Base-by-base conservation (phyloP, 2,329 filamentous ascomycete genomes). In the Pyricularia sp. region DNA sequence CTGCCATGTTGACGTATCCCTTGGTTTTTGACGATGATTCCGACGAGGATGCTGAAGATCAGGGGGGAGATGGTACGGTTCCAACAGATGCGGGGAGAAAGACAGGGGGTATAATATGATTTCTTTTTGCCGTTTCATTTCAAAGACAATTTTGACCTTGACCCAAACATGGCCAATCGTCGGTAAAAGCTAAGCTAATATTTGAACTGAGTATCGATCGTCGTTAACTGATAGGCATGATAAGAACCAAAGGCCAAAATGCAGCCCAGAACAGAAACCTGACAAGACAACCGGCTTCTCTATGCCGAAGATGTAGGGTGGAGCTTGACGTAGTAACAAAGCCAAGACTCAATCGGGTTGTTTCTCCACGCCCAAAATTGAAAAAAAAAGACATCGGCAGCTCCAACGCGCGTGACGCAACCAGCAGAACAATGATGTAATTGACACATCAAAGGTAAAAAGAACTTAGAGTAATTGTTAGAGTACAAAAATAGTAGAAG, bases 1-100 rank as follows among this genome's bases (percentile, higher is more conserved):
- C 94, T 20, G 93, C 93, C 1, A 90, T 97, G 31, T 81, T 97
- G 71, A 97, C 94, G 14, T 99, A 94, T 77, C 94, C 95, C 0
- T 85, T 98, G 55, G 81, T 87, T 23, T 93, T 96, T 72, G 82
- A 96, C 64, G 92, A 97, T 71, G 90, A 94, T 42, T 88, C 90
- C 2, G 88, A 82, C 2, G 81, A 81, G 9, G 81, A 82, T 5
- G 36, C 17, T 25, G 81, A 81, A 2, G 79, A 75, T 12, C 74
- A 70, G 2, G 75, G 77, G 33, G 78, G 76, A 23, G 73, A 73
- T 20, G 75, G 74, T 12, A 50, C 42, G 42, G 42, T 50, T 50
- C 42, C 42, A 50, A 72, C 72, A 2, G 76, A 69, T 70, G 33
- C 58, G 25, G 68, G 61, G 17, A 68, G 42, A 11, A 65, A 68